A percentile compares a stretch with the other conserved stretches of the same genome.
These are phyloP conservation scores for Teunomyces stri DNA, from an alignment of 805 yeast species.

Conservation along the genomic window DNA sequence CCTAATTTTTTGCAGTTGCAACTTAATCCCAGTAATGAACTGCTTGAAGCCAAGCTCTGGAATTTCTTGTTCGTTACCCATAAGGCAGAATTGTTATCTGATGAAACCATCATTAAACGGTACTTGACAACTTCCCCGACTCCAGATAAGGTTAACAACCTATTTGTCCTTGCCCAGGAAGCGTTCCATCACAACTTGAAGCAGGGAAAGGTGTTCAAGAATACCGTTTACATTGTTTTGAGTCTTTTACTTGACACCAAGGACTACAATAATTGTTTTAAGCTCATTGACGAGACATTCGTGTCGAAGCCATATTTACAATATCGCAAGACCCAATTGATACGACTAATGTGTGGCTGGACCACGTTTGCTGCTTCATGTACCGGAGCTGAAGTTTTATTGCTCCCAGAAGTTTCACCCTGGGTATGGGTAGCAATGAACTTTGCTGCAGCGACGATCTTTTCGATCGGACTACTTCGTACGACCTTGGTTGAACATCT, in stretches of 20 bases:
- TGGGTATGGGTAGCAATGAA: conserved; percentile 11
- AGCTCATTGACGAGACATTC: conserved; percentile 25
- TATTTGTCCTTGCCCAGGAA: background rate
- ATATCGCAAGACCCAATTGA: background rate
- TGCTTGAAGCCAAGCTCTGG: conserved; percentile 6
- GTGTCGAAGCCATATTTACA: conserved; percentile 9
- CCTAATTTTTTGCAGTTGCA: conserved; percentile 1
- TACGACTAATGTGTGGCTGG: background rate
- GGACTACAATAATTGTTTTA: conserved; percentile 28
- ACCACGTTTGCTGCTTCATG: background rate
- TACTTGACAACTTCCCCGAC: conserved; percentile 19
- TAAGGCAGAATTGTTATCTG: background rate
- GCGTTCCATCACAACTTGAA: background rate
- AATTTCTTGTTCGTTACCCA: background rate
- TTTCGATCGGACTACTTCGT: conserved; percentile 7
- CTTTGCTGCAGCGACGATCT: conserved; percentile 2
- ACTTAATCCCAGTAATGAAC: background rate
- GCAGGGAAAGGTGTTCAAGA: background rate
- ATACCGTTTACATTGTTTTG: conserved; percentile 11
- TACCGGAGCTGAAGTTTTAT: conserved; percentile 22
- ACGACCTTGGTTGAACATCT: conserved; percentile 10
- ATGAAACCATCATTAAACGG: conserved; percentile 9
- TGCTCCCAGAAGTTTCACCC: conserved; percentile 14
- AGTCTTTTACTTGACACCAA: conserved; percentile 19
- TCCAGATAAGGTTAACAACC: background rate